These are phyloP conservation scores for Trypanosoma theileri DNA, from an alignment of 208 protist species.

Conservation along the genomic window DNA sequence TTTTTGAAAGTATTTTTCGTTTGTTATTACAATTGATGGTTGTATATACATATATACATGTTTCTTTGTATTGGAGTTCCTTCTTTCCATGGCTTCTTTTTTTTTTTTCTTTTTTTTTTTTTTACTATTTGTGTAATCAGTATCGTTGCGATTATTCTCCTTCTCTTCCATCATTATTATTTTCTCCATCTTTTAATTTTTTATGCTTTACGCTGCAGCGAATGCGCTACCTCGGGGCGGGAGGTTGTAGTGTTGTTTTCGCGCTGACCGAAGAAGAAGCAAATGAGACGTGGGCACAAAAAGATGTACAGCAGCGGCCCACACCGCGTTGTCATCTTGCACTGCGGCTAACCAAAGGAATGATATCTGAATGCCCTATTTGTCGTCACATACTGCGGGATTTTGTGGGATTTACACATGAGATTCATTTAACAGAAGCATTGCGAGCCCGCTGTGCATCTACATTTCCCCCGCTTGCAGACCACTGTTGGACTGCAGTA, in stretches of 20 bases:
- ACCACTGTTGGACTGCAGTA: background rate
- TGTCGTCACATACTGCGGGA: slow-evolving; percentile 6
- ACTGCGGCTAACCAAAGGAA: slow-evolving; percentile 12
- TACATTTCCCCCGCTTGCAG: background rate
- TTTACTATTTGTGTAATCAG: background rate
- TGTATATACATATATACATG: no score
- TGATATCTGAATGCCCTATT: slow-evolving; percentile 4
- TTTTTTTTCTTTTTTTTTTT: slow-evolving; percentile 8
- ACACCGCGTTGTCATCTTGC: slow-evolving; percentile 1
- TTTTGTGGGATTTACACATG: slow-evolving; percentile 21
- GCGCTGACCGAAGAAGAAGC: slow-evolving; percentile 18
- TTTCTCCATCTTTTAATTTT: background rate
- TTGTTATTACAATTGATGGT: background rate
- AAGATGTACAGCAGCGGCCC: background rate
- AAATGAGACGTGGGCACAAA: background rate
- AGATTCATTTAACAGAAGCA: slow-evolving; percentile 11
- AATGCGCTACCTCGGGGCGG: slow-evolving; percentile 24
- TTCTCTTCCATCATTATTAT: background rate
- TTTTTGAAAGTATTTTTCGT: background rate
- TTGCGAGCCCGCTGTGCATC: slow-evolving; percentile 3
- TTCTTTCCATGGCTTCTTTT: background rate
- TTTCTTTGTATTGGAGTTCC: background rate
- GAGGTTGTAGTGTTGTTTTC: slow-evolving; percentile 27
- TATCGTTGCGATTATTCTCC: background rate
- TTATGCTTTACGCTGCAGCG: background rate